Evolutionary conservation across 2,329 filamentous ascomycete genomes (phyloP).

Genomic region (Stachybotrys echinatus): DNA sequence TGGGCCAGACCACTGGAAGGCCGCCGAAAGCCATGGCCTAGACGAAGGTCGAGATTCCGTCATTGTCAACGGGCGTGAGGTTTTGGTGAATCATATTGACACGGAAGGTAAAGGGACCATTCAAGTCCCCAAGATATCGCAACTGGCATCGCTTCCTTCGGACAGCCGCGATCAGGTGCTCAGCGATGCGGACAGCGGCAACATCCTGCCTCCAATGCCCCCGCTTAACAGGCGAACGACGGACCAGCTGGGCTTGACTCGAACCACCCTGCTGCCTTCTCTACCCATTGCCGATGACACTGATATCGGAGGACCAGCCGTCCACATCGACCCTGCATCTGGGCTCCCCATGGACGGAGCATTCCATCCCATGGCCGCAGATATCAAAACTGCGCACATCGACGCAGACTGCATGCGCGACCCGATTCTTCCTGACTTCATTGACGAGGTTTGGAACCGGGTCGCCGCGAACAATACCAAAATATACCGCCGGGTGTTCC

Average conservation of each 20-base stretch:
- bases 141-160: constrained; percentile 15
- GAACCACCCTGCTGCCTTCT: constrained; percentile 63
- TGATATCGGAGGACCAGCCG: constrained; percentile 73
- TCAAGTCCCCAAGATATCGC: constrained; percentile 31
- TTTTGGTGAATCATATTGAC: constrained; percentile 60
- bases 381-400: constrained; percentile 69
- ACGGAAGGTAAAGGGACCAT: constrained; percentile 60
- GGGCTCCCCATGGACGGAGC: constrained; percentile 39
- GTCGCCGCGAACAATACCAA: constrained; percentile 94
- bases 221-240: constrained; percentile 55
- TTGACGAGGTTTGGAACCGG: constrained; percentile 80
- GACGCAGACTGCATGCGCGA: constrained; percentile 93
- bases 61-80: constrained; percentile 63
- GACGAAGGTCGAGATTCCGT: constrained; percentile 66
- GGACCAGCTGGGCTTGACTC: constrained; percentile 61
- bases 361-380: constrained; percentile 53
- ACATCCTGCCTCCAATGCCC: constrained; percentile 54
- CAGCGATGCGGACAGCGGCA: constrained; percentile 30
- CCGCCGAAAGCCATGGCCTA: constrained; percentile 53
- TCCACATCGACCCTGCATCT: constrained; percentile 44
- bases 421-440: constrained; percentile 76
- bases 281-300: constrained; percentile 70
- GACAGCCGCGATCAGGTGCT: constrained; percentile 25
- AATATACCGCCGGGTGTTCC: constrained; percentile 87
- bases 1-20: constrained; percentile 70